Conservation (phyloP, 2,329 filamentous ascomycete genomes). For the Domatiomyces globalis region DNA sequence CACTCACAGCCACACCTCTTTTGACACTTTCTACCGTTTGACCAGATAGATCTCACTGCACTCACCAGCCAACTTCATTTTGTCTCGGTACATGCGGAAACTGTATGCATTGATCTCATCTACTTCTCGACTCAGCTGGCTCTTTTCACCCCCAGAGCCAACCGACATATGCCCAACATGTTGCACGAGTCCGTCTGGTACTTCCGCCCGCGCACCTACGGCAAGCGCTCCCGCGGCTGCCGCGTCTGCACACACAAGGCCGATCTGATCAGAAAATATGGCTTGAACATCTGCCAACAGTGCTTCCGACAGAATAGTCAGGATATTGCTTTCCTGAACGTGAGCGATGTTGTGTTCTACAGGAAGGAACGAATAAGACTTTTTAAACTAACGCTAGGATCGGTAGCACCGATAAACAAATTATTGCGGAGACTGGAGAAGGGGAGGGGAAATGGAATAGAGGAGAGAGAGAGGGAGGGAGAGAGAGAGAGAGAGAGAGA, state of each 20-base stretch:
- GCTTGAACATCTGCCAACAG: slow-evolving; percentile 63
- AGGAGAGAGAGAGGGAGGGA: not conserved
- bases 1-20: not conserved
- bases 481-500: not conserved
- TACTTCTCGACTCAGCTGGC: not conserved
- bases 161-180: slow-evolving; percentile 41
- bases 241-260: slow-evolving; percentile 86
- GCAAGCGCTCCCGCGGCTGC: slow-evolving; percentile 24
- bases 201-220: slow-evolving; percentile 70
- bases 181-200: slow-evolving; percentile 98
- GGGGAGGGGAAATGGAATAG: too few relatives aligned
- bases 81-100: not conserved
- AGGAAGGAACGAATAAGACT: not conserved
- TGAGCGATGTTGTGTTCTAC: slow-evolving; percentile 23
- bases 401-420: not conserved
- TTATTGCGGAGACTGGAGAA: not conserved
- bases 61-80: not conserved
- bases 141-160: not conserved
- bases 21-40: not conserved
- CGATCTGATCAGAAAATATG: slow-evolving; percentile 99
- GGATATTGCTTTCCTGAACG: slow-evolving; percentile 58
- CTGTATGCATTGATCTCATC: not conserved
- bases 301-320: slow-evolving; percentile 56
- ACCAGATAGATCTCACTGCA: not conserved
- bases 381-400: not conserved